A percentile compares a stretch with the other conserved stretches of the same genome.
Evolutionary conservation across 345 rosid species (phyloP).

Genomic region (Murraya paniculata): DNA sequence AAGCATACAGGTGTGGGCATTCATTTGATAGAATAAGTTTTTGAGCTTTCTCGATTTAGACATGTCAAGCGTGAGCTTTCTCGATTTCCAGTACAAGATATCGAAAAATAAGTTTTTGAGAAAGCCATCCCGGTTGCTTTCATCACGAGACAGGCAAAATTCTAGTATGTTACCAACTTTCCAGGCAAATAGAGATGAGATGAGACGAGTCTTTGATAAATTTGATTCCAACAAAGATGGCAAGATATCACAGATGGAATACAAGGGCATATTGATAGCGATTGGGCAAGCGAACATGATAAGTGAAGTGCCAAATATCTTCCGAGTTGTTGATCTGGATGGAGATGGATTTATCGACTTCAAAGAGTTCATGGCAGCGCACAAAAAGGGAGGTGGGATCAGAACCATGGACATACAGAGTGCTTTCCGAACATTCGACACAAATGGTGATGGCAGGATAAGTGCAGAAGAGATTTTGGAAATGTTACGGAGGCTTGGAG

Average conservation of each 20-base stretch:
- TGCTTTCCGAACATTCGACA: conserved; percentile 67
- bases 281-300: conserved; percentile 43
- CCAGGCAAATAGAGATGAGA: conserved; percentile 59
- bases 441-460: conserved; percentile 71
- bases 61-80: conserved; percentile 56
- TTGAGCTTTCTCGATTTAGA: not conserved
- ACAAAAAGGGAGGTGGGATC: conserved; percentile 61
- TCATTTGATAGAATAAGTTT: not conserved
- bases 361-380: conserved; percentile 67
- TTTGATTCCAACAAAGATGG: conserved; percentile 82
- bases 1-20: not conserved
- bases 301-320: conserved; percentile 60
- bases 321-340: conserved; percentile 62
- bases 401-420: conserved; percentile 48
- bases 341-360: conserved; percentile 88
- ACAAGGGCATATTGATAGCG: conserved; percentile 65
- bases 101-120: conserved; percentile 51
- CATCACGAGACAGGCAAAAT: conserved; percentile 50
- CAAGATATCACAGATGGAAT: conserved; percentile 74
- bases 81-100: conserved; percentile 72
- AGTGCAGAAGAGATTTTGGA: conserved; percentile 75
- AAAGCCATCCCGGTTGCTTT: conserved; percentile 64
- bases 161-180: conserved; percentile 34
- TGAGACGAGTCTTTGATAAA: conserved; percentile 67
- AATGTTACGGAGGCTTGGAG: conserved; percentile 69